Evolutionary conservation across 1,139 yeast species (phyloP), one percentile per base, ranked within the genome.

Genomic region (Hansenula sp.): DNA sequence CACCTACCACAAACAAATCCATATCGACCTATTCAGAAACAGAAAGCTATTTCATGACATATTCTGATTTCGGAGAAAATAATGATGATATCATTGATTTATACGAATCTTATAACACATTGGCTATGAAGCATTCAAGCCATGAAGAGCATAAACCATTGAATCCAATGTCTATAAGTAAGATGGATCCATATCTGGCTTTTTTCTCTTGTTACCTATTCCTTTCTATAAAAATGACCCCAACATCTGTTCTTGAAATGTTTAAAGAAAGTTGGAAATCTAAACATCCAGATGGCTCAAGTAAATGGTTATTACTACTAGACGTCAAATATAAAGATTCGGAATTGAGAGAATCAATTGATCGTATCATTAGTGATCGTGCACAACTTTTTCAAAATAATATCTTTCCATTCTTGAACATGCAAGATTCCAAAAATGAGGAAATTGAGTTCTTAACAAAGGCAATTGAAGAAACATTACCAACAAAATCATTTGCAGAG

Each of bases 61-160:
- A 17, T n/a, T 4, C 16, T 16, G 35, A 31, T 16, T 21, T 30
- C 16, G 41, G 30, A 2, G 15, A 18, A 2, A 18, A 12, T 9
- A 25, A 31, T 27, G 33, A 30, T n/a, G 30, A 37, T 13, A 6
- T 29, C 3, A 41, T 41, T 24, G 38, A 41, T 24, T 45, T 49
- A 15, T 40, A 40, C 30, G 36, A 38, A n/a, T 46, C 41, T 21
- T 40, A 47, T 27, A 35, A 41, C 6, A 38, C 53, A 4, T 37
- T 48, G 11, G 19, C 40, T 7, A 38, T 40, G 33, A 41, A 43
- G 19, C 37, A 40, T 16, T 42, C 45, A 12, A 43, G 43, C 21
- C 34, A 38, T 15, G 42, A 36, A 27, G 41, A 40, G 25, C 41
- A 33, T 15, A 40, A 33, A 12, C 46, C 38, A 5, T 24, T 40